phyloP scores from a whole-genome alignment of 2,329 filamentous ascomycete species.

The Fusarium succisae region DNA sequence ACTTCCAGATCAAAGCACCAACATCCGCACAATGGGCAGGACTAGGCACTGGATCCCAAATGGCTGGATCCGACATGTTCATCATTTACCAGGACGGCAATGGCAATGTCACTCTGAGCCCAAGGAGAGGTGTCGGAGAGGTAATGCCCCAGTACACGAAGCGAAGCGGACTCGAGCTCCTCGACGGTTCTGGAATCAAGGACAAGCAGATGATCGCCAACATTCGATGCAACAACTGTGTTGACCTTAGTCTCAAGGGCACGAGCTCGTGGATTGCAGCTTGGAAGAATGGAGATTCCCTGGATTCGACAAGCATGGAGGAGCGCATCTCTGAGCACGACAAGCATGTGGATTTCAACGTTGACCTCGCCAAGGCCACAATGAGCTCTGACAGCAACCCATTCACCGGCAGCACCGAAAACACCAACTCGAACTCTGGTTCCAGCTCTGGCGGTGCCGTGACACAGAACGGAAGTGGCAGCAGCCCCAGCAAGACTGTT shows the following conservation, averaged over 20 bases:
- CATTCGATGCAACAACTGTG: slow-evolving; percentile 63
- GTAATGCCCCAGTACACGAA: slow-evolving; percentile 57
- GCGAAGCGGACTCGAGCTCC: slow-evolving; percentile 59
- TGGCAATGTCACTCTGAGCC: slow-evolving; percentile 70
- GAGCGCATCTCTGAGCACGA: slow-evolving; percentile 59
- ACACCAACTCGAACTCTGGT: slow-evolving; percentile 8
- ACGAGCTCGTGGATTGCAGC: slow-evolving; percentile 62
- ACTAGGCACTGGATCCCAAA: slow-evolving; percentile 64
- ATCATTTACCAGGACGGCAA: slow-evolving; percentile 67
- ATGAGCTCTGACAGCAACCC: slow-evolving; percentile 62
- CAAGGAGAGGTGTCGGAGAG: slow-evolving; percentile 60
- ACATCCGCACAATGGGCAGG: slow-evolving; percentile 65
- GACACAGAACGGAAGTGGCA: slow-evolving; percentile 6
- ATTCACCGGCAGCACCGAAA: slow-evolving; percentile 48
- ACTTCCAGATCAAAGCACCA: slow-evolving; percentile 68
- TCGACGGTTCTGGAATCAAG: slow-evolving; percentile 67
- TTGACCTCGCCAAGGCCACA: slow-evolving; percentile 60
- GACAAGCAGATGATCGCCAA: slow-evolving; percentile 67
- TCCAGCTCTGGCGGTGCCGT: slow-evolving; percentile 23
- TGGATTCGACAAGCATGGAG: slow-evolving; percentile 54
- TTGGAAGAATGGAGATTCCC: slow-evolving; percentile 58
- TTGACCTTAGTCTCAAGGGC: slow-evolving; percentile 55
- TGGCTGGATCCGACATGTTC: slow-evolving; percentile 69
- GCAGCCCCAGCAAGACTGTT: slow-evolving; percentile 40
- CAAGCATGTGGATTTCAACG: slow-evolving; percentile 51